Evolutionary conservation across 164 flowering plant genomes (phyloP).

Genomic region (Nelumbo lutea): DNA sequence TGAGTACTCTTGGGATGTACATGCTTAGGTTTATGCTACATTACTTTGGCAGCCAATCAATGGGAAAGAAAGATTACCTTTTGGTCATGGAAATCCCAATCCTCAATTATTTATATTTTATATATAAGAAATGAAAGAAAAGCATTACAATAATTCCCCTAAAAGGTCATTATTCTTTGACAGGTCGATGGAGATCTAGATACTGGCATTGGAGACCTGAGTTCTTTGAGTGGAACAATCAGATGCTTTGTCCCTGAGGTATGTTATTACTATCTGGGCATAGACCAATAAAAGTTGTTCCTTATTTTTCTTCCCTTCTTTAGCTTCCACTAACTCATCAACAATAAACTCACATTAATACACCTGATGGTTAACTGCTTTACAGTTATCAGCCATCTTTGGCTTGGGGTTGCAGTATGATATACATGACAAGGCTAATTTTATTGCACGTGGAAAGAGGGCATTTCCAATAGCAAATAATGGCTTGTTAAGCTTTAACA

Average conservation of each 20-base stretch:
- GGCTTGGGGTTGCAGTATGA: slow-evolving; percentile 65
- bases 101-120: no score
- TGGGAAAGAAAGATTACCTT: background rate
- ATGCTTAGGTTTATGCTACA: background rate
- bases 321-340: no score
- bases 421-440: slow-evolving; percentile 42
- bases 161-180: background rate
- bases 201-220: slow-evolving; percentile 53
- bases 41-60: background rate
- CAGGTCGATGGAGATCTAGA: slow-evolving; percentile 88
- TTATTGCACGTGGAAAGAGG: slow-evolving; percentile 61
- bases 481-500: slow-evolving; percentile 42
- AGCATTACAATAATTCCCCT: no score
- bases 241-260: slow-evolving; percentile 67
- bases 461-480: slow-evolving; percentile 51
- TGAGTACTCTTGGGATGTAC: background rate
- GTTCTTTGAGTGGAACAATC: slow-evolving; percentile 39
- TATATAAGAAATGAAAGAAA: no score
- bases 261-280: slow-evolving; percentile 8
- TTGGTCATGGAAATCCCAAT: background rate
- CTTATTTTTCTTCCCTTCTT: background rate
- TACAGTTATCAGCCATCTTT: slow-evolving; percentile 51
- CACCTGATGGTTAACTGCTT: slow-evolving; percentile 4
- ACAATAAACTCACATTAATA: background rate
- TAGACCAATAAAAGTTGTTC: background rate